phyloP scores from a whole-genome alignment of 768 basidiomycete species.

The Boletellus ananas region DNA sequence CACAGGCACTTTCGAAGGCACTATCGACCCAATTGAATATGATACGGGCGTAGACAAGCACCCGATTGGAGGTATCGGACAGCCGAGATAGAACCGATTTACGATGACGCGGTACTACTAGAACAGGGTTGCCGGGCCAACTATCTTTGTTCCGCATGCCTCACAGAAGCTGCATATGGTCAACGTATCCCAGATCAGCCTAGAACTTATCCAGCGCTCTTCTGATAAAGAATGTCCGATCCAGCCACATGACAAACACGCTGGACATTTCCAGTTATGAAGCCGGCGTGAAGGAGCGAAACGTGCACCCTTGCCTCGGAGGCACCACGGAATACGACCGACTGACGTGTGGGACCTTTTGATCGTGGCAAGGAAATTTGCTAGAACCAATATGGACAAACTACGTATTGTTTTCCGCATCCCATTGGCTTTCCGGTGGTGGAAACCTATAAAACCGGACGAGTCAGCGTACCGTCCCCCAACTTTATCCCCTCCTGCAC shows the following conservation, averaged over 20 bases:
- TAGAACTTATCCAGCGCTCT: slow-evolving; percentile 8
- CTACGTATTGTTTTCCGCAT: slow-evolving; percentile 29
- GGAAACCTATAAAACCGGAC: slow-evolving; percentile 29
- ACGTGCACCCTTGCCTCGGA: slow-evolving; percentile 18
- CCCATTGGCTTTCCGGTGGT: slow-evolving; percentile 21
- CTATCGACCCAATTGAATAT: slow-evolving; percentile 4
- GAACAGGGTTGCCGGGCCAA: slow-evolving; percentile 21
- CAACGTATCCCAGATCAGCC: slow-evolving; percentile 17
- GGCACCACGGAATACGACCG: slow-evolving; percentile 26
- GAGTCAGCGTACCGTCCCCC: slow-evolving; percentile 6
- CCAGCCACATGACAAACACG: slow-evolving; percentile 31
- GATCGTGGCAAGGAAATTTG: slow-evolving; percentile 20
- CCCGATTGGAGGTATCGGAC: slow-evolving; percentile 6
- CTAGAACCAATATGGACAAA: slow-evolving; percentile 26
- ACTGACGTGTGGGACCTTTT: slow-evolving; percentile 24
- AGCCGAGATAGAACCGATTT: slow-evolving; percentile 23
- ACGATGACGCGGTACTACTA: slow-evolving; percentile 16
- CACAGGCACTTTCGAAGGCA: neutral
- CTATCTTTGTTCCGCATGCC: slow-evolving; percentile 24
- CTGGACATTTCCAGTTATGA: slow-evolving; percentile 14
- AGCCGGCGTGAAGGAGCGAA: slow-evolving; percentile 11
- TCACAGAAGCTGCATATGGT: slow-evolving; percentile 24
- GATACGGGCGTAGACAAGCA: slow-evolving; percentile 4
- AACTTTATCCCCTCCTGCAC: slow-evolving; percentile 11
- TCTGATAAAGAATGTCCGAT: slow-evolving; percentile 28